Evolutionary conservation across 2,329 filamentous ascomycete species (phyloP).

Genomic region (Botrytis fragariae): DNA sequence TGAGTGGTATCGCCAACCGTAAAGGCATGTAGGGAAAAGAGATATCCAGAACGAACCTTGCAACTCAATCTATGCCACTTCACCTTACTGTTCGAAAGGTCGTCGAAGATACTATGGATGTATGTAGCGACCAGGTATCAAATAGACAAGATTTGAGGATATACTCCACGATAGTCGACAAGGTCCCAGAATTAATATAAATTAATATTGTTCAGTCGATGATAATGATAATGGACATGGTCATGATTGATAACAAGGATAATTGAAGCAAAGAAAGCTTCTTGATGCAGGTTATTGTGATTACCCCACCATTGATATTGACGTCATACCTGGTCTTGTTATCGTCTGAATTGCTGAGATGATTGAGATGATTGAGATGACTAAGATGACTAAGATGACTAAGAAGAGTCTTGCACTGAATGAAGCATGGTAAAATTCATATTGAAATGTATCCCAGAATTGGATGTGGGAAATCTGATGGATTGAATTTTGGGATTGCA

Average conservation of each 20-base stretch:
- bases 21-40: not conserved
- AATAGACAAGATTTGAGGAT: not conserved
- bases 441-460: too few species aligned
- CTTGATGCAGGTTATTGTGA: not conserved
- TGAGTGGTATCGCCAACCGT: not conserved
- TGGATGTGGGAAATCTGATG: not conserved
- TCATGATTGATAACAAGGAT: not conserved
- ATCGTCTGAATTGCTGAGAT: not conserved
- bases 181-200: not conserved
- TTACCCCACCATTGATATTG: not conserved
- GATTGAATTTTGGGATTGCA: not conserved
- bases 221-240: not conserved
- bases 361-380: not conserved
- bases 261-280: not conserved
- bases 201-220: not conserved
- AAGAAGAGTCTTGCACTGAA: too few species aligned
- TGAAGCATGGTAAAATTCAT: not conserved
- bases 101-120: not conserved
- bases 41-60: conserved; percentile 8
- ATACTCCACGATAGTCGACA: not conserved
- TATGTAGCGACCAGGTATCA: not conserved
- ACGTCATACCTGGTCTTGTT: not conserved
- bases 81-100: not conserved
- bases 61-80: not conserved
- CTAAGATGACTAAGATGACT: not conserved